phyloP scores from a whole-genome alignment of 2,329 filamentous ascomycete species.

The Lachnellula subtilissima region DNA sequence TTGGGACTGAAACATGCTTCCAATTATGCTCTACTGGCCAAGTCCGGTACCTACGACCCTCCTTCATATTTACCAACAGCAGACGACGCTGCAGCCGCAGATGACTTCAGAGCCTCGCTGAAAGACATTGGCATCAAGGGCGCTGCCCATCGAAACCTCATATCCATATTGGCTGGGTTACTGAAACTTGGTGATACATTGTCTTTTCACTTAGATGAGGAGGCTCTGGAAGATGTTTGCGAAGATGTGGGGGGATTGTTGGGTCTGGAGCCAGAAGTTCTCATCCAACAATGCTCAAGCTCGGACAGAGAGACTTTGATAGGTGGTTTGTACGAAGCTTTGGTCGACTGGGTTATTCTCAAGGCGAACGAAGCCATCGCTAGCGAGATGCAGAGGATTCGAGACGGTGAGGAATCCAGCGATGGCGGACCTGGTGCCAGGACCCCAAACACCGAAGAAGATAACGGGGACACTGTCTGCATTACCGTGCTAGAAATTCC shows the following conservation, averaged over 20 bases:
- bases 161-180: constrained; percentile 79
- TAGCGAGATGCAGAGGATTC: constrained; percentile 63
- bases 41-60: constrained; percentile 78
- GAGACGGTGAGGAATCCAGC: constrained; percentile 61
- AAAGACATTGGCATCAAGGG: constrained; percentile 95
- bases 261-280: constrained; percentile 78
- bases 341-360: constrained; percentile 89
- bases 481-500: constrained; percentile 87
- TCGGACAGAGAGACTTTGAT: constrained; percentile 80
- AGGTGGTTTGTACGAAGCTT: constrained; percentile 81
- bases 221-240: constrained; percentile 77
- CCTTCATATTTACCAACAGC: constrained; percentile 87
- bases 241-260: constrained; percentile 86
- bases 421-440: constrained; percentile 56
- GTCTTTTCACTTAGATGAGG: constrained; percentile 78
- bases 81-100: constrained; percentile 86
- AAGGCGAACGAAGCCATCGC: constrained; percentile 85
- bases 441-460: constrained; percentile 65
- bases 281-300: constrained; percentile 73
- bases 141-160: constrained; percentile 70
- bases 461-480: constrained; percentile 76
- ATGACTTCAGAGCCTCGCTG: constrained; percentile 82
- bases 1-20: constrained; percentile 73
- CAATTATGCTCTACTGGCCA: constrained; percentile 71
- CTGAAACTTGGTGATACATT: constrained; percentile 89